phyloP scores from a whole-genome alignment of 169 alveolate genomes.

The Eimeria brunetti region DNA sequence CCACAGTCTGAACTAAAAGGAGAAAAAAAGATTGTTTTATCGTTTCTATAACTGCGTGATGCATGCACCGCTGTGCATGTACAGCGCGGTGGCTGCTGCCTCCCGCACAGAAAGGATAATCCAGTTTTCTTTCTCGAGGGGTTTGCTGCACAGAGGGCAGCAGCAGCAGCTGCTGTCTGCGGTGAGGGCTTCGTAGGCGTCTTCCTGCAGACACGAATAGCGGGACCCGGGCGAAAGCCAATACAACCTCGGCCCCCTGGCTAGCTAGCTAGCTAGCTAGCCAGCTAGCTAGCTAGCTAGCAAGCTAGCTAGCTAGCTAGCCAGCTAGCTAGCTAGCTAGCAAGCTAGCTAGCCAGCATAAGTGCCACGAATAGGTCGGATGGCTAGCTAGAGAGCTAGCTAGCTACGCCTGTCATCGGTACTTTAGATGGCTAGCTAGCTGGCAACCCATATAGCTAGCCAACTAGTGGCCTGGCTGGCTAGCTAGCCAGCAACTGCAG shows the following conservation, averaged over 20 bases:
- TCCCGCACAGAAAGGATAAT: background rate
- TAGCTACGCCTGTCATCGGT: too few species aligned
- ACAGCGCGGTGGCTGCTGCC: slow-evolving; percentile 23
- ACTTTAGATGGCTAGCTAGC: too few species aligned
- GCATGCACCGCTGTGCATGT: slow-evolving; percentile 2
- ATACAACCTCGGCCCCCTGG: background rate
- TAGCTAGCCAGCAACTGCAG: background rate
- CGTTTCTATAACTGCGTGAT: background rate
- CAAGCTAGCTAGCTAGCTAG: too few species aligned
- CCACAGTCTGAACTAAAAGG: too few species aligned
- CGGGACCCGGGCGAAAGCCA: background rate
- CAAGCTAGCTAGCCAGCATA: background rate
- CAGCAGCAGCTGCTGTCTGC: too few species aligned
- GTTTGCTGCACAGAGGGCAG: slow-evolving; percentile 9
- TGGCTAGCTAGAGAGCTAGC: too few species aligned
- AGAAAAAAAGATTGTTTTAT: too few species aligned
- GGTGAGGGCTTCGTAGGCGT: background rate
- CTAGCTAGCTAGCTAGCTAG: too few species aligned
- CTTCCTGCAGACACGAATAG: background rate
- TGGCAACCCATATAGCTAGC: too few species aligned
- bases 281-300: too few species aligned
- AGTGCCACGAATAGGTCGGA: background rate
- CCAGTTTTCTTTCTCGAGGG: background rate
- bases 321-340: too few species aligned
- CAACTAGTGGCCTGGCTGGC: background rate